Evolutionary conservation across 1,139 yeast genomes (phyloP).

Genomic region (Williopsis jadinii): DNA sequence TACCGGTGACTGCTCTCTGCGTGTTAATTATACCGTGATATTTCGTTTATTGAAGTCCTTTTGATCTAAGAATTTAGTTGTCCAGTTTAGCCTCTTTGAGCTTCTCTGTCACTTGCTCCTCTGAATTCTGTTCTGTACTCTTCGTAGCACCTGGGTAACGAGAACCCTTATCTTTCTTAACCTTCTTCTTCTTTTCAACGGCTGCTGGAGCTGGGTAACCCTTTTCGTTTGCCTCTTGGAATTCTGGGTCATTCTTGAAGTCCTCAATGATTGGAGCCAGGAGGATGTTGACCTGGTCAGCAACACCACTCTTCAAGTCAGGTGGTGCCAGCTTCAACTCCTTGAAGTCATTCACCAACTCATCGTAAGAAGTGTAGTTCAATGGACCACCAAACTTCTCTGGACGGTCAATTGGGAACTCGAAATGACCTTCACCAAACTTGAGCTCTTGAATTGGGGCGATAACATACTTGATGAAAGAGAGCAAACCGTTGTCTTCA

Average conservation of each 20-base stretch:
- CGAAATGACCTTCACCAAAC: conserved; percentile 45
- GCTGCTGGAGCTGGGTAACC: conserved; percentile 81
- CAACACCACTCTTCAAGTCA: conserved; percentile 88
- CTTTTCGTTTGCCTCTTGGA: conserved; percentile 62
- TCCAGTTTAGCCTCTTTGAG: conserved; percentile 28
- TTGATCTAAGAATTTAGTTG: conserved; percentile 1
- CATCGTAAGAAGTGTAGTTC: conserved; percentile 60
- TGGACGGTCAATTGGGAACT: conserved; percentile 79
- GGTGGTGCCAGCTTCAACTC: conserved; percentile 78
- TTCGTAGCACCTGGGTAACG: conserved; percentile 62
- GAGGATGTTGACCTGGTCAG: conserved; percentile 72
- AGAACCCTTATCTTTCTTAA: conserved; percentile 80
- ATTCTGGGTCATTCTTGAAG: conserved; percentile 54
- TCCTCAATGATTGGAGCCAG: conserved; percentile 81
- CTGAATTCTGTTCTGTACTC: conserved; percentile 14
- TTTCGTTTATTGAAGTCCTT: too few species aligned
- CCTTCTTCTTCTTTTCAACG: conserved; percentile 55
- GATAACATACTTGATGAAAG: conserved; percentile 78
- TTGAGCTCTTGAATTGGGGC: conserved; percentile 82
- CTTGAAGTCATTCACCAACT: conserved; percentile 65
- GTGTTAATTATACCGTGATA: too few species aligned
- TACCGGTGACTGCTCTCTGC: too few species aligned
- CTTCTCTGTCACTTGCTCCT: conserved; percentile 26
- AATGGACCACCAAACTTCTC: conserved; percentile 96
- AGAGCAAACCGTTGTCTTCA: conserved; percentile 82